Conservation (phyloP, 176 grass and related monocot species). For the Saccharum officinarum region DNA sequence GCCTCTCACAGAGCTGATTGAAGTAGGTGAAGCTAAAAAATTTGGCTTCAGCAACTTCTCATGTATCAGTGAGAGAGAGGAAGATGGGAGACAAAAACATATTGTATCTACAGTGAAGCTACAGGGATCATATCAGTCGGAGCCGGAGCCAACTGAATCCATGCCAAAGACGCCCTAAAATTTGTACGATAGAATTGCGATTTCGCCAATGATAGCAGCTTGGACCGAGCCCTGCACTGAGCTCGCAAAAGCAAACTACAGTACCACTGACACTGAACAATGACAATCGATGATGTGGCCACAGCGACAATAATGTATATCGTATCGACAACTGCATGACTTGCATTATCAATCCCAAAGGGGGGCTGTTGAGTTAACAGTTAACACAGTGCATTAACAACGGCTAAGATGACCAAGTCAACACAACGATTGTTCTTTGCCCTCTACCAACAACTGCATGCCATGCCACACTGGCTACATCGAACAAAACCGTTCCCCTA, state of each 20-base stretch:
- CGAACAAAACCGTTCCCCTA: slow-evolving; percentile 2
- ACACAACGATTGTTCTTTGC: background rate
- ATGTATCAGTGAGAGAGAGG: too few species aligned
- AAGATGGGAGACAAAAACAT: too few species aligned
- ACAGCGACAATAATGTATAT: background rate
- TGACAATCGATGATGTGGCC: background rate
- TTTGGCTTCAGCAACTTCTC: too few species aligned
- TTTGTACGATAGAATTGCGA: too few species aligned
- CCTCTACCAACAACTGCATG: background rate
- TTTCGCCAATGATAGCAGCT: background rate
- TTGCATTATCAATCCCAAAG: slow-evolving; percentile 17
- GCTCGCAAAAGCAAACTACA: background rate
- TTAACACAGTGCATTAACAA: background rate
- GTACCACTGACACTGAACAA: background rate
- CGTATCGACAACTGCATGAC: background rate
- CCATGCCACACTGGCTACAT: background rate
- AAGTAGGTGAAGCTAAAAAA: too few species aligned
- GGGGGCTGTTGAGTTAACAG: background rate
- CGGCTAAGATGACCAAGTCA: background rate
- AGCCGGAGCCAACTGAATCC: too few species aligned
- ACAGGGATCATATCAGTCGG: too few species aligned
- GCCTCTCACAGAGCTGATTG: too few species aligned
- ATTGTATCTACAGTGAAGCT: too few species aligned
- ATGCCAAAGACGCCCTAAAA: too few species aligned
- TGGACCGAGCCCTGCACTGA: background rate